These are phyloP conservation scores for Trichoderma guizhouense DNA, from an alignment of 2,329 filamentous ascomycete species.

Conservation along the genomic window DNA sequence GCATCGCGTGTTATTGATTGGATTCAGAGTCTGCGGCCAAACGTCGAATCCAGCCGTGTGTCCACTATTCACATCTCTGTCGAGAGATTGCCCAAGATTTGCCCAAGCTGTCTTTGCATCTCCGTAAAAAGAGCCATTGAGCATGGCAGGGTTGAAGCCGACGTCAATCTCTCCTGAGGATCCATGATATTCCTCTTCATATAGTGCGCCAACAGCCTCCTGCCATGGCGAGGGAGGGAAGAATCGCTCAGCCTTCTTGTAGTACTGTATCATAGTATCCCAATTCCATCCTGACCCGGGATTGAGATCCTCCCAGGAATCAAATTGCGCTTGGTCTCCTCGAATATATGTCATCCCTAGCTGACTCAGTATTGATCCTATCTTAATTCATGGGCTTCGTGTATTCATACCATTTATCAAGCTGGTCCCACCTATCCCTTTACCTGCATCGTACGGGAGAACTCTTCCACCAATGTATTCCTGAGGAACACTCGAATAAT, in stretches of 20 bases:
- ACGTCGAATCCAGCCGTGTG: slow-evolving; percentile 36
- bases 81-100: slow-evolving; percentile 32
- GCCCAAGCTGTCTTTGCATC: slow-evolving; percentile 33
- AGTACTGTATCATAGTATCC: slow-evolving; percentile 31
- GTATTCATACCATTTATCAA: slow-evolving; percentile 36
- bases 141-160: slow-evolving; percentile 35
- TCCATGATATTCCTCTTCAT: slow-evolving; percentile 35
- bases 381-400: background rate
- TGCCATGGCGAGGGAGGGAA: slow-evolving; percentile 34
- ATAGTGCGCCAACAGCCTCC: slow-evolving; percentile 34
- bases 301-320: slow-evolving; percentile 28
- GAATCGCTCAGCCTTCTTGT: slow-evolving; percentile 40
- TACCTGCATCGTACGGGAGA: slow-evolving; percentile 34
- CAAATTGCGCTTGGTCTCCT: slow-evolving; percentile 38
- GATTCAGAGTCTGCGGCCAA: slow-evolving; percentile 41
- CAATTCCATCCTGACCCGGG: slow-evolving; percentile 28
- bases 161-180: slow-evolving; percentile 34
- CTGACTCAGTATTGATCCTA: background rate
- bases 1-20: slow-evolving; percentile 34
- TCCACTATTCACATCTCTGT: slow-evolving; percentile 39
- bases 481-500: slow-evolving; percentile 34
- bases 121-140: slow-evolving; percentile 32
- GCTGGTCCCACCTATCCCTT: slow-evolving; percentile 40
- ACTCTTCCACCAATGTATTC: slow-evolving; percentile 29
- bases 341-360: slow-evolving; percentile 45